Conservation (phyloP, 2,329 filamentous ascomycete genomes). For the Pseudocercospora fuligena region DNA sequence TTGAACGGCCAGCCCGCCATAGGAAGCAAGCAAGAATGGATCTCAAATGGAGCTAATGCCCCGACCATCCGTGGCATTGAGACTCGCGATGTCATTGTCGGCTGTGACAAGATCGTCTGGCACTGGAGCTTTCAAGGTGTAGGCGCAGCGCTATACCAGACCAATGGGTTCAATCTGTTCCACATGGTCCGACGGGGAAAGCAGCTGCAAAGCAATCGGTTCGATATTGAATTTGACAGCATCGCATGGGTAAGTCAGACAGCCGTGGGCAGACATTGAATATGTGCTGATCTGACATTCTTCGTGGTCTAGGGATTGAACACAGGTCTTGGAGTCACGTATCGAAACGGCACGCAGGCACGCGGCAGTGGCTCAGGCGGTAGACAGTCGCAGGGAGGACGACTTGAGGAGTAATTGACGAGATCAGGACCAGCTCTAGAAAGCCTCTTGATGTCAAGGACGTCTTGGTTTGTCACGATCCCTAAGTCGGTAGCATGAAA, state of each 20-base stretch:
- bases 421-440: too few species aligned
- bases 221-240: constrained; percentile 20
- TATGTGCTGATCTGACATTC: too few species aligned
- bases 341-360: not conserved
- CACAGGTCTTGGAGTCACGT: not conserved
- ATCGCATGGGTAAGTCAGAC: constrained; percentile 13
- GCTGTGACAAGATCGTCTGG: constrained; percentile 26
- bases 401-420: too few species aligned
- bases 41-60: constrained; percentile 17
- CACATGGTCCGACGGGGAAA: constrained; percentile 6
- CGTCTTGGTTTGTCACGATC: too few species aligned
- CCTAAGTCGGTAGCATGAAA: too few species aligned
- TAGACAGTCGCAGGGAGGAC: too few species aligned
- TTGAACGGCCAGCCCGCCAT: constrained; percentile 7
- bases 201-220: constrained; percentile 6
- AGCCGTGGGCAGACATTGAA: too few species aligned
- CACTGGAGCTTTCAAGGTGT: constrained; percentile 24
- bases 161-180: constrained; percentile 28
- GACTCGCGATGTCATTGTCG: constrained; percentile 19
- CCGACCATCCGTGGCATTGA: constrained; percentile 16
- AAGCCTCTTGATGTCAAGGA: too few species aligned
- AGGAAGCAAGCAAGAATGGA: constrained; percentile 20
- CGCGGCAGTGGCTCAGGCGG: not conserved
- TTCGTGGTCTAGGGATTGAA: not conserved
- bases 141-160: constrained; percentile 20